A percentile compares a stretch with the other conserved stretches of the same genome.
phyloP scores from a whole-genome alignment of 805 yeast genomes.

The Starmerella apis region DNA sequence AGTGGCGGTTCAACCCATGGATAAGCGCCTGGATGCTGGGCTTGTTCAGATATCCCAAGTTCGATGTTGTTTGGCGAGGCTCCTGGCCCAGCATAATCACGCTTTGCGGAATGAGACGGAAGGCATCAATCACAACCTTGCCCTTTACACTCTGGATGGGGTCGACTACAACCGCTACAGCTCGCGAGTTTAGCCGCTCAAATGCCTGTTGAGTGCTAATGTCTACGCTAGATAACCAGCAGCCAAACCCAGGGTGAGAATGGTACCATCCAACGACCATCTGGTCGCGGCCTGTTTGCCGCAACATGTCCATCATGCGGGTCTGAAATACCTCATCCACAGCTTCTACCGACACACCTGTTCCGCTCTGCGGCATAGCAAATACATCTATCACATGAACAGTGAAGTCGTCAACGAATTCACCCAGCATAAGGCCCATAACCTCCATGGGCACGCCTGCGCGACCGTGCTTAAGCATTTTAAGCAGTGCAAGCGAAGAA shows the following conservation, averaged over 20 bases:
- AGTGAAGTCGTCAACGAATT: slow-evolving; percentile 92
- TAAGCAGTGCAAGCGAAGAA: slow-evolving; percentile 85
- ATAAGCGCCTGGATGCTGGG: slow-evolving; percentile 94
- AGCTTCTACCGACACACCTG: slow-evolving; percentile 98
- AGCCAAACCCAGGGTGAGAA: slow-evolving; percentile 99
- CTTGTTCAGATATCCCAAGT: slow-evolving; percentile 87
- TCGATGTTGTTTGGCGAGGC: slow-evolving; percentile 94
- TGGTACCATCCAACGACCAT: slow-evolving; percentile 99
- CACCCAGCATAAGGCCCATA: slow-evolving; percentile 98
- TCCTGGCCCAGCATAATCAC: slow-evolving; percentile 91
- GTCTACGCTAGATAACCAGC: slow-evolving; percentile 97
- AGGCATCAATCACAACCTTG: slow-evolving; percentile 97
- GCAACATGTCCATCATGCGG: slow-evolving; percentile 98
- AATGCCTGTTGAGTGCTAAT: slow-evolving; percentile 96
- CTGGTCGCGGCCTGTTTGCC: slow-evolving; percentile 98
- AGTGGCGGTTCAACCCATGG: slow-evolving; percentile 94
- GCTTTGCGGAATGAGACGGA: slow-evolving; percentile 80
- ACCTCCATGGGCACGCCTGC: slow-evolving; percentile 66
- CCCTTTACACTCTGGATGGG: slow-evolving; percentile 99
- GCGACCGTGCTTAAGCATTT: slow-evolving; percentile 95
- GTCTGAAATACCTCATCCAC: slow-evolving; percentile 99
- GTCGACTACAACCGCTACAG: slow-evolving; percentile 97
- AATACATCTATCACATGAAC: slow-evolving; percentile 95
- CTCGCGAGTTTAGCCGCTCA: slow-evolving; percentile 88
- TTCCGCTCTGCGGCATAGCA: slow-evolving; percentile 96